Base-by-base conservation (phyloP, 306 rosid species). In the Sicyos edulis region DNA sequence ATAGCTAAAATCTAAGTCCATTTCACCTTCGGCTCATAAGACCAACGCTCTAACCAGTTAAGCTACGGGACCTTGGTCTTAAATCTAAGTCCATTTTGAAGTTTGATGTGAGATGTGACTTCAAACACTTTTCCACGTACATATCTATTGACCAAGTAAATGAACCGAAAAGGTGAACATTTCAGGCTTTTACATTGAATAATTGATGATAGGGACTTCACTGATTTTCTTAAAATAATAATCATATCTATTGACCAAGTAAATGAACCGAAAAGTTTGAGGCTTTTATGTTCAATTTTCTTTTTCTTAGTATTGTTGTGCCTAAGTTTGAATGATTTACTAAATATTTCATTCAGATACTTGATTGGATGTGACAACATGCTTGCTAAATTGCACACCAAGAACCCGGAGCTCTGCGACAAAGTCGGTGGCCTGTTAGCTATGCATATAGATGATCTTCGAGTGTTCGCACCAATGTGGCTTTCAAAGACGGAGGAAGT, bases 401-500 rank as follows among this genome's bases (percentile, higher is more conserved):
- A 89, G 82, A 85, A 91, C 66, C 97, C 96, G 13, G 91, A 93
- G 73, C 83, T 91, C 64, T 91, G 99, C 76, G 99, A 93, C 83
- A 93, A 93, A 85, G 99, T 93, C 79, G 99, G 99, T 26, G 99
- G 99, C 47, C 96, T 93, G 75, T 80, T 91, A 80, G 99, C 87
- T 37, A 87, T 81, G 88, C 99, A 93, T 82, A 93, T 91, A 65
- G 96, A 87, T 34, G 99, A 93, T 86, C 89, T 93, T 71, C 86
- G 91, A 58, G 78, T 73, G 75, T 80, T 93, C n/a, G 97, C 99
- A n/a, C 99, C 99, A 5, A 63, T 93, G 85, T 93, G 99, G 97
- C 99, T 93, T 72, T 91, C 88, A 6, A 93, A 93, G 88, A 93
- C 99, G 1, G 97, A 91, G 86, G 97, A 93, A 85, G 99, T 93